Conservation (phyloP, 257 asterid species). For the Fraxinus anomala region DNA sequence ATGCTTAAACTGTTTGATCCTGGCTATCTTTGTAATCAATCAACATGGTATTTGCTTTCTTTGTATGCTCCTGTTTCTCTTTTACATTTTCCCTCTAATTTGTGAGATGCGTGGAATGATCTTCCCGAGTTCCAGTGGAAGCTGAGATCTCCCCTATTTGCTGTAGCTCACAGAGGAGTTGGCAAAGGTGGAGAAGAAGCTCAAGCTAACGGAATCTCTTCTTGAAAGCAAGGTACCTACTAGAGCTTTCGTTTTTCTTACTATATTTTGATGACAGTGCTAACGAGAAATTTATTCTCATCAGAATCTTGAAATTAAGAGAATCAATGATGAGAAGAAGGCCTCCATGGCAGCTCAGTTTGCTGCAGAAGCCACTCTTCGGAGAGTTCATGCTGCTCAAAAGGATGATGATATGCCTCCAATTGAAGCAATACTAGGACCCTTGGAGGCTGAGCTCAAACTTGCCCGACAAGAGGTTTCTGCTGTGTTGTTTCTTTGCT, state of each 20-base stretch:
- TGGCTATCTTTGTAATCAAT: neutral
- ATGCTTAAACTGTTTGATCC: slow-evolving; percentile 10
- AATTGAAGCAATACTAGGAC: slow-evolving; percentile 95
- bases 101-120: slow-evolving; percentile 9
- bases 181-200: slow-evolving; percentile 82
- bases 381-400: slow-evolving; percentile 96
- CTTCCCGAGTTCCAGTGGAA: slow-evolving; percentile 20
- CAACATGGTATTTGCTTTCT: slow-evolving; percentile 9
- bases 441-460: slow-evolving; percentile 96
- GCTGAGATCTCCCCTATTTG: slow-evolving; percentile 28
- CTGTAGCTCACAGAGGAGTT: slow-evolving; percentile 80
- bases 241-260: slow-evolving; percentile 16
- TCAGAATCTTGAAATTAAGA: slow-evolving; percentile 97
- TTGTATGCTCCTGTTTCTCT: slow-evolving; percentile 18
- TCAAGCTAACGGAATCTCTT: slow-evolving; percentile 82
- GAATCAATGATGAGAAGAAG: slow-evolving; percentile 94
- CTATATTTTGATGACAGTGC: slow-evolving; percentile 1
- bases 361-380: slow-evolving; percentile 99
- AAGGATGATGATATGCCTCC: slow-evolving; percentile 99
- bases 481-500: slow-evolving; percentile 19
- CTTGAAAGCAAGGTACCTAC: slow-evolving; percentile 80
- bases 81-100: neutral
- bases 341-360: slow-evolving; percentile 98
- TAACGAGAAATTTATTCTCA: slow-evolving; percentile 2
- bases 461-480: slow-evolving; percentile 94